phyloP scores from a whole-genome alignment of 805 yeast species.

The Ogataea glucozyma region DNA sequence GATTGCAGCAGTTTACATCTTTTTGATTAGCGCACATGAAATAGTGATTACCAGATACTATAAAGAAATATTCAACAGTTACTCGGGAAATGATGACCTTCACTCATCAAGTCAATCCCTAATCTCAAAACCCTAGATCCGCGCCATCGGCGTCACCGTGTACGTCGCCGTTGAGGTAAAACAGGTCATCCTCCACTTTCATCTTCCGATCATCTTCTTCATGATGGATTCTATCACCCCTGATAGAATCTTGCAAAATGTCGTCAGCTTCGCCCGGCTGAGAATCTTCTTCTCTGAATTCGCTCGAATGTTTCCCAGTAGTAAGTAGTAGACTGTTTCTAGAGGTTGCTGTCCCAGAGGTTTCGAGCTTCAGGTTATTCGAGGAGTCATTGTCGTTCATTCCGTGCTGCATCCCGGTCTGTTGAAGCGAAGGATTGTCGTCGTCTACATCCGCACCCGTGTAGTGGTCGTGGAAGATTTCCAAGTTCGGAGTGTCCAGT shows the following conservation, averaged over 20 bases:
- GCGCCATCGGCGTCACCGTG: not conserved
- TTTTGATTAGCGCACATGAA: not conserved
- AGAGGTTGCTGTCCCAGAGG: not conserved
- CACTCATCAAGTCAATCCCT: not conserved
- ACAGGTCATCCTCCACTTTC: conserved; percentile 7
- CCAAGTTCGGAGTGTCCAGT: conserved; percentile 22
- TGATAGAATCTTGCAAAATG: conserved; percentile 1
- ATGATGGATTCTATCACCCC: conserved; percentile 5
- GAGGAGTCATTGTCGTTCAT: conserved; percentile 8
- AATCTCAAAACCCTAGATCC: conserved; percentile 4
- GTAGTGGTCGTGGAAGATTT: conserved; percentile 19
- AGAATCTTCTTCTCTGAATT: not conserved
- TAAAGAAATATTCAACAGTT: not conserved
- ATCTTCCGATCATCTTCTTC: not conserved
- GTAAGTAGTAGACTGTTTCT: conserved; percentile 12
- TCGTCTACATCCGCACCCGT: too few species aligned
- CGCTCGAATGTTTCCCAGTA: conserved; percentile 1
- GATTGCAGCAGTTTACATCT: too few species aligned
- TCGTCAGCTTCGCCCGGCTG: conserved; percentile 1
- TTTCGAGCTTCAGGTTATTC: conserved; percentile 4
- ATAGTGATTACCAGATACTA: conserved; percentile 1
- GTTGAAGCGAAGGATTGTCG: not conserved
- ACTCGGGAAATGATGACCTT: not conserved
- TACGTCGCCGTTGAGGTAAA: conserved; percentile 5
- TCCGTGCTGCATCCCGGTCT: conserved; percentile 1